A percentile compares a stretch with the other conserved stretches of the same genome.
Conservation (phyloP, 768 basidiomycete species). For the Lentinula raphanica region DNA sequence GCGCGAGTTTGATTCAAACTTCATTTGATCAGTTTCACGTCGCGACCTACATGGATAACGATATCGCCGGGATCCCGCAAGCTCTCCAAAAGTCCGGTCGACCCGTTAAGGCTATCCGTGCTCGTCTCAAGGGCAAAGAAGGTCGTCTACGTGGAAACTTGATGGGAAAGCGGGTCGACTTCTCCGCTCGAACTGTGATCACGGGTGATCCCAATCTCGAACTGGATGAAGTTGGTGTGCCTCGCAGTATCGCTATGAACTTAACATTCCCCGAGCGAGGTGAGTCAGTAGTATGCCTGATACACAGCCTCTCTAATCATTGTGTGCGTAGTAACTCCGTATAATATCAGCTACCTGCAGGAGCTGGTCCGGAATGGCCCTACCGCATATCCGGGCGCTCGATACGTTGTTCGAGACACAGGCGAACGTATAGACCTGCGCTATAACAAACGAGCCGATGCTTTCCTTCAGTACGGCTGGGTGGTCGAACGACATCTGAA, state of each 20-base stretch:
- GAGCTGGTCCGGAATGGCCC: constrained; percentile 95
- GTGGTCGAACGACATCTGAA: constrained; percentile 96
- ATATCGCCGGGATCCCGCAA: constrained; percentile 96
- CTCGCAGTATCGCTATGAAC: constrained; percentile 93
- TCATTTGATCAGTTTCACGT: constrained; percentile 86
- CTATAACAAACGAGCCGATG: constrained; percentile 94
- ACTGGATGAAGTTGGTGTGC: constrained; percentile 95
- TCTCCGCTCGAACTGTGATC: constrained; percentile 98
- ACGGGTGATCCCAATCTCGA: constrained; percentile 98
- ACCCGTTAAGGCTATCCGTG: constrained; percentile 97
- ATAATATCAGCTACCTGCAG: constrained; percentile 92
- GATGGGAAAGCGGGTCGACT: constrained; percentile 99
- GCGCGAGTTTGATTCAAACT: constrained; percentile 5
- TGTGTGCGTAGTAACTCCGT: constrained; percentile 94
- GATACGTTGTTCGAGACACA: constrained; percentile 95
- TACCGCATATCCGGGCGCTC: constrained; percentile 89
- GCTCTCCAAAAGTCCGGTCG: constrained; percentile 96
- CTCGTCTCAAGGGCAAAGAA: constrained; percentile 97
- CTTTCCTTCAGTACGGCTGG: constrained; percentile 96
- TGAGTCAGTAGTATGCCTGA: constrained; percentile 28
- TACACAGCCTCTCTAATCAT: too few relatives aligned
- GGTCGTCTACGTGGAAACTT: constrained; percentile 95
- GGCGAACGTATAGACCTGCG: constrained; percentile 95
- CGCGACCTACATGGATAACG: constrained; percentile 99
- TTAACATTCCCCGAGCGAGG: constrained; percentile 96